phyloP scores from a whole-genome alignment of 2,329 filamentous ascomycete species.

The Mycosphaerella sp. region DNA sequence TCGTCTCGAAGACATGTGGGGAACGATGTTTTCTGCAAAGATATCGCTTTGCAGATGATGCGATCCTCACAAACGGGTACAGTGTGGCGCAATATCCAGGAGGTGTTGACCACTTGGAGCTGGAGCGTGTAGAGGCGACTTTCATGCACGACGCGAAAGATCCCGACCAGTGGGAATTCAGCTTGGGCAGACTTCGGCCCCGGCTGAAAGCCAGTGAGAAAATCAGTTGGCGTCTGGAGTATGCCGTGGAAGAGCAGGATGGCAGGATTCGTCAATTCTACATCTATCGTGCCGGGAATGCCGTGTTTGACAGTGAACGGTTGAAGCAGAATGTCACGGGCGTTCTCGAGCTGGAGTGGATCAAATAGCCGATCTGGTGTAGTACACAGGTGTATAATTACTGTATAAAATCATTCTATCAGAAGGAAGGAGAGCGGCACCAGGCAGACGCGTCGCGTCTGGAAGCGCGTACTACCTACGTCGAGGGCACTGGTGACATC shows the following conservation, averaged over 20 bases:
- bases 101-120: constrained; percentile 4
- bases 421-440: no score
- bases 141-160: constrained; percentile 6
- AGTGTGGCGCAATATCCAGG: constrained; percentile 14
- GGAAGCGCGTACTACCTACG: no score
- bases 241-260: constrained; percentile 8
- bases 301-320: background rate
- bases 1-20: constrained; percentile 11
- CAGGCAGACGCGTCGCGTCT: no score
- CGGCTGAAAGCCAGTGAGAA: constrained; percentile 8
- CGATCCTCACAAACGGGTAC: constrained; percentile 16
- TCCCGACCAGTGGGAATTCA: constrained; percentile 6
- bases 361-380: background rate
- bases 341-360: constrained; percentile 1
- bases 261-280: constrained; percentile 5
- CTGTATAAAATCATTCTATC: no score
- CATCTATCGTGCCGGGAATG: background rate
- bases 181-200: constrained; percentile 13
- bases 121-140: constrained; percentile 12
- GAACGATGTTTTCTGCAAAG: constrained; percentile 12
- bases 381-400: no score
- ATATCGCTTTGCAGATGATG: constrained; percentile 13
- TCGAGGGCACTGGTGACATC: no score
- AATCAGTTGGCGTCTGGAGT: constrained; percentile 12
- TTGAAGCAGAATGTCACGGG: background rate